These are phyloP conservation scores for Ophiostoma sp. DNA, from an alignment of 2,329 filamentous ascomycete genomes.

Conservation along the genomic window DNA sequence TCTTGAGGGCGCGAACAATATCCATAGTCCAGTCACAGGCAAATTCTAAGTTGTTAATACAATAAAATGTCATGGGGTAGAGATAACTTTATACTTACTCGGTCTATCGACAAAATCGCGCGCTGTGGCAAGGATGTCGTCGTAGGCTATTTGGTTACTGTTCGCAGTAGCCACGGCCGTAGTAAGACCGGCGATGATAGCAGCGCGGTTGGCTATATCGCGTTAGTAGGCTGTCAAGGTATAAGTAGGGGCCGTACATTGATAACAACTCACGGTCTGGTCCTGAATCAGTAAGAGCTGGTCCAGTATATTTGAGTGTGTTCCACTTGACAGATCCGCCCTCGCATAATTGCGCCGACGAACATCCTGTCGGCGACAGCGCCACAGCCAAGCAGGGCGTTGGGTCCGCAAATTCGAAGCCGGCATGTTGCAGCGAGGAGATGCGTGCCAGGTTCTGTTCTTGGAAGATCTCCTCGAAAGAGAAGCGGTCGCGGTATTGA, in stretches of 20 bases:
- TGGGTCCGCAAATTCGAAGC: slow-evolving; percentile 65
- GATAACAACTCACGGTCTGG: slow-evolving; percentile 42
- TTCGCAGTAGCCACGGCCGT: slow-evolving; percentile 45
- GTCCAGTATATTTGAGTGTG: slow-evolving; percentile 46
- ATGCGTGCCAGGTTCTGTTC: slow-evolving; percentile 61
- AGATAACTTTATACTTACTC: slow-evolving; percentile 31
- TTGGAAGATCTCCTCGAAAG: slow-evolving; percentile 62
- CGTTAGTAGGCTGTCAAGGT: slow-evolving; percentile 21
- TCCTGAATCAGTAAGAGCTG: slow-evolving; percentile 45
- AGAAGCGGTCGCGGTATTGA: slow-evolving; percentile 71
- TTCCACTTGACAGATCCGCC: slow-evolving; percentile 57
- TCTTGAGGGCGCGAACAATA: slow-evolving; percentile 62
- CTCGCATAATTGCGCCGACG: slow-evolving; percentile 53
- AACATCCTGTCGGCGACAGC: slow-evolving; percentile 56
- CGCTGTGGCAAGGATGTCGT: slow-evolving; percentile 68
- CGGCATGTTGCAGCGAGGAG: slow-evolving; percentile 67
- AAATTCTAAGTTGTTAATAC: slow-evolving; percentile 44
- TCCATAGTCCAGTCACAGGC: slow-evolving; percentile 59
- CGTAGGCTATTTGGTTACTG: slow-evolving; percentile 50
- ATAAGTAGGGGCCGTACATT: neutral
- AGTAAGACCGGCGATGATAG: slow-evolving; percentile 58
- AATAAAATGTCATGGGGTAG: neutral
- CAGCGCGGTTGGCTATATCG: slow-evolving; percentile 47
- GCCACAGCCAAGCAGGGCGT: slow-evolving; percentile 47
- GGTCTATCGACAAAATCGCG: slow-evolving; percentile 43